Base-by-base conservation (phyloP, 164 flowering plant genomes). In the Chloranthus sessilifolius region DNA sequence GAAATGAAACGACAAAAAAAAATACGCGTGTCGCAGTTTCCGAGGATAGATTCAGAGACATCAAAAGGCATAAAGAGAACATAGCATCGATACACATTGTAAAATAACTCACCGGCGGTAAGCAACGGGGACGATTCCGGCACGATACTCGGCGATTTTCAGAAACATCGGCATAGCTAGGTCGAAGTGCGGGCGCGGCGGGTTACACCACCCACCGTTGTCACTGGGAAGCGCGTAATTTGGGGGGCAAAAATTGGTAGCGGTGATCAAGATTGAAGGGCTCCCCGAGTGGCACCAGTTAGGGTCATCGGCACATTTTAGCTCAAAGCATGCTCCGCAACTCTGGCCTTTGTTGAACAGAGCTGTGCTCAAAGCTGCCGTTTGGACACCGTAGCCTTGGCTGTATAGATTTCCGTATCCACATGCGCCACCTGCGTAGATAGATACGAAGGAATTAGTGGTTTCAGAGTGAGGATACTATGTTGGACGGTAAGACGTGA, bases 231-330 rank as follows among this genome's bases (percentile, higher is more conserved):
- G 31, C 21, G 58, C 9, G 26, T 25, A 48, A 40, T 65, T 49
- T 1, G 71, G 63, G 0, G 68, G 71, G 68, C 72, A 67, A 19
- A 68, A 42, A 37, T 68, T 68, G n/a, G 72, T 68, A 5, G 68
- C 72, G 1, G 68, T 68, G 23, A 68, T 62, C 7, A 1, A 29
- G 36, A 62, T 30, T 6, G 39, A 11, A 8, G n/a, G n/a, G n/a
- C n/a, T n/a, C n/a, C 48, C 57, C 0, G 17, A 33, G 2, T 0
- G 15, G 52, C 64, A 55, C 29, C 52, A 50, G 5, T 39, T 16
- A 36, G 20, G 31, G 3, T 62, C 33, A 23, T 56, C 29, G 5
- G 30, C 4, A 35, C 75, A 71, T 17, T 14, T 26, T 17, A 70
- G 11, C 54, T 62, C 46, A 29, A 14, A 70, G 51, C 71, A 70